Evolutionary conservation across 768 basidiomycete species (phyloP).

Genomic region (Termitomyces sp.): DNA sequence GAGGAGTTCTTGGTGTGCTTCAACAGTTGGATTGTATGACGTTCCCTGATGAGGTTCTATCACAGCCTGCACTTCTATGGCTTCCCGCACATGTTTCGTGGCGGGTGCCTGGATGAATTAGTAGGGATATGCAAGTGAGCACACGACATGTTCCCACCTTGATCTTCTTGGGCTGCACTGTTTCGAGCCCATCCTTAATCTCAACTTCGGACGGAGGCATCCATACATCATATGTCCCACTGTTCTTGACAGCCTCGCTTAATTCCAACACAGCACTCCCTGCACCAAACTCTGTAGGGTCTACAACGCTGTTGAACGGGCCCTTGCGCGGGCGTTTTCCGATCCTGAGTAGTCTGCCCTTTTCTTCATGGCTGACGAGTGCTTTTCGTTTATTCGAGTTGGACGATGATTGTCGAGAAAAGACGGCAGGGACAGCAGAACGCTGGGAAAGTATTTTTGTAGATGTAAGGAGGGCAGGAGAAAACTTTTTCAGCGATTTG

Average conservation of each 20-base stretch:
- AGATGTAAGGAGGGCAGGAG: constrained; percentile 52
- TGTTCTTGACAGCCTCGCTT: constrained; percentile 64
- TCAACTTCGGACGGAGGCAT: constrained; percentile 25
- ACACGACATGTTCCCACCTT: constrained; percentile 44
- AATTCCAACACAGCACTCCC: constrained; percentile 64
- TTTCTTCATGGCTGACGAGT: constrained; percentile 58
- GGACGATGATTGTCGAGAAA: constrained; percentile 43
- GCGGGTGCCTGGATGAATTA: constrained; percentile 39
- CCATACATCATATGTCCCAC: constrained; percentile 69
- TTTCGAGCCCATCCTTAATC: constrained; percentile 35
- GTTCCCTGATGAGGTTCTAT: constrained; percentile 73
- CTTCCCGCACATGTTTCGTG: constrained; percentile 37
- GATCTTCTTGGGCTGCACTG: constrained; percentile 35
- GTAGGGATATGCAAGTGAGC: neutral
- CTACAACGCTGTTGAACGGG: constrained; percentile 66
- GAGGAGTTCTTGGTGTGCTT: constrained; percentile 69
- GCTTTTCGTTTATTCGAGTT: constrained; percentile 37
- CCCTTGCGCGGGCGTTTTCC: constrained; percentile 67
- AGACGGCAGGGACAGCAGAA: constrained; percentile 82
- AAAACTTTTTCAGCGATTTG: constrained; percentile 50
- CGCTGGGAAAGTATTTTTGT: constrained; percentile 79
- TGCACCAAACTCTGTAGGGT: constrained; percentile 59
- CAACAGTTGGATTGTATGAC: constrained; percentile 83
- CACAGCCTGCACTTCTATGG: constrained; percentile 63
- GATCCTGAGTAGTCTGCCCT: constrained; percentile 71